These are phyloP conservation scores for Hypomontagnella submonticulosa DNA, from an alignment of 495 filamentous ascomycete genomes.

Conservation along the genomic window DNA sequence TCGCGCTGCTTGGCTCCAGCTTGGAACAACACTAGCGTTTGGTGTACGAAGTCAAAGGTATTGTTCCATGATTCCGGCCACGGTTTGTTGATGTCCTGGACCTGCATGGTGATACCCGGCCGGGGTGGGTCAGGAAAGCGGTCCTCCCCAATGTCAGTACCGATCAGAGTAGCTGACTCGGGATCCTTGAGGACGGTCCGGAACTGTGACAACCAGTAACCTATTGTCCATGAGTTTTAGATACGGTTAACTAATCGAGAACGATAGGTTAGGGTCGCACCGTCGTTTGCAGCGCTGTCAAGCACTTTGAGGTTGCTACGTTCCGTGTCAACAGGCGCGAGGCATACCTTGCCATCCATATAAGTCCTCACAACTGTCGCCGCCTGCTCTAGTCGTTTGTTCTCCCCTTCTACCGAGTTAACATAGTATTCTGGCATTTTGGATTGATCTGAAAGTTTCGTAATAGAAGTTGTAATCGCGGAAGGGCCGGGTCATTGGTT, in stretches of 20 bases:
- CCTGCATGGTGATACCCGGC: slow-evolving; percentile 12
- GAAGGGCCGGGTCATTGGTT: too few relatives aligned
- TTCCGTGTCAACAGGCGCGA: slow-evolving; percentile 16
- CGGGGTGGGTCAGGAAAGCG: slow-evolving; percentile 24
- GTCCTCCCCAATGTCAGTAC: slow-evolving; percentile 15
- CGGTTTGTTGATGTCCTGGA: slow-evolving; percentile 29
- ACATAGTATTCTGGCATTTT: slow-evolving; percentile 17
- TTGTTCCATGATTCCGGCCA: slow-evolving; percentile 26
- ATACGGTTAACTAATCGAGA: neutral
- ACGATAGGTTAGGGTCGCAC: neutral
- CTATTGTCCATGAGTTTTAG: neutral
- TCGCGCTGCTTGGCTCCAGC: slow-evolving; percentile 17
- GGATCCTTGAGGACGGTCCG: slow-evolving; percentile 18
- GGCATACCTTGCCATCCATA: slow-evolving; percentile 20
- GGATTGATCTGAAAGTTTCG: neutral
- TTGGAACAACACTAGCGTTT: slow-evolving; percentile 25
- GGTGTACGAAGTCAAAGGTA: slow-evolving; percentile 31
- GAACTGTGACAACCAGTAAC: slow-evolving; percentile 24
- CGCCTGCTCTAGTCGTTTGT: slow-evolving; percentile 19
- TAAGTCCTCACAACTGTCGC: slow-evolving; percentile 8
- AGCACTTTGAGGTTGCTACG: slow-evolving; percentile 1
- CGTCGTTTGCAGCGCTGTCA: slow-evolving; percentile 25
- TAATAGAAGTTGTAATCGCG: neutral
- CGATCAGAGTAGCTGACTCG: slow-evolving; percentile 20
- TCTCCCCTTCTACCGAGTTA: slow-evolving; percentile 14